These are phyloP conservation scores for Cercospora zeae-maydis DNA, from an alignment of 2,329 filamentous ascomycete genomes.

Conservation along the genomic window DNA sequence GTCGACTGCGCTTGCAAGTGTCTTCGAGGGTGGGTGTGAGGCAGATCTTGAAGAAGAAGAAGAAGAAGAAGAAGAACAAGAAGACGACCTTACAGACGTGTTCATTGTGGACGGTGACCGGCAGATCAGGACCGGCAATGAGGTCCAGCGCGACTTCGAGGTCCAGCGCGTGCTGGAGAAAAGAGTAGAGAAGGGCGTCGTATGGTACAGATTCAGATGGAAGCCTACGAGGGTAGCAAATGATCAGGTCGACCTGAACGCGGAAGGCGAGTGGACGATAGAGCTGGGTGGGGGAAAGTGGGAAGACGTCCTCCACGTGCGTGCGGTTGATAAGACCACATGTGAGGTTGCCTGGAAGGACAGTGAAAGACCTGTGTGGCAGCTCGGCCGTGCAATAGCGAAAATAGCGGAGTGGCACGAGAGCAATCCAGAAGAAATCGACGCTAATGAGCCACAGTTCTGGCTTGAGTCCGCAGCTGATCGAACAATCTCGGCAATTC, in stretches of 20 bases:
- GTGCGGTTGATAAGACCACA: neutral
- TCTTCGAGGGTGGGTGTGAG: neutral
- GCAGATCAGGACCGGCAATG: neutral
- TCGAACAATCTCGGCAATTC: neutral
- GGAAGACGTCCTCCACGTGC: neutral
- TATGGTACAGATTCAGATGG: conserved; percentile 2
- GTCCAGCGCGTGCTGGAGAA: neutral
- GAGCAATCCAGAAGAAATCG: neutral
- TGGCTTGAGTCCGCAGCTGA: neutral
- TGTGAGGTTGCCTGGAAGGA: neutral
- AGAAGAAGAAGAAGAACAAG: neutral
- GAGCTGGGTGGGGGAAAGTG: neutral
- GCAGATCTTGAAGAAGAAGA: neutral
- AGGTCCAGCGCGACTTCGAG: neutral
- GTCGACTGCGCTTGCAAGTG: neutral
- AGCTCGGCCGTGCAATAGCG: neutral
- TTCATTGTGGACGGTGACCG: neutral
- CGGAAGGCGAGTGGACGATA: neutral
- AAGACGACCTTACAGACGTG: neutral
- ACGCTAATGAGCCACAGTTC: neutral
- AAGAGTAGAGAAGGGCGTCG: neutral
- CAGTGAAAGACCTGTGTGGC: conserved; percentile 8
- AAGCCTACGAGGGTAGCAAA: neutral
- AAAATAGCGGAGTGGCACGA: neutral
- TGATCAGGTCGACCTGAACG: neutral